phyloP scores from a whole-genome alignment of 2,329 filamentous ascomycete species.

The Fusarium sp. region DNA sequence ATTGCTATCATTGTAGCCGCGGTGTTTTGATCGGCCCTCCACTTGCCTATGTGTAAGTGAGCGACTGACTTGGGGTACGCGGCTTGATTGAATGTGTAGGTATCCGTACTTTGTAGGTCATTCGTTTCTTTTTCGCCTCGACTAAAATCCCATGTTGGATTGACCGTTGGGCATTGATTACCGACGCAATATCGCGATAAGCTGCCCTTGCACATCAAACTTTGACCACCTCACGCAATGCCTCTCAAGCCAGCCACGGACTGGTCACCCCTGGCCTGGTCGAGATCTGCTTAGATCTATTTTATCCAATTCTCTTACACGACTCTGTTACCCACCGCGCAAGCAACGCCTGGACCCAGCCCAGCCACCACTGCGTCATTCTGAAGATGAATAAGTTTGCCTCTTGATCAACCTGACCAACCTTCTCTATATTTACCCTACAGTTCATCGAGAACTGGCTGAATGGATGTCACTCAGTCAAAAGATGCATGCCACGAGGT shows the following conservation, averaged over 20 bases:
- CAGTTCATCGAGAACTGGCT: neutral
- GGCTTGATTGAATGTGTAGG: neutral
- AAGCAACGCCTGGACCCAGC: neutral
- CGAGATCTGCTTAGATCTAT: constrained; percentile 17
- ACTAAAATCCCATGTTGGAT: neutral
- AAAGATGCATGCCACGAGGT: constrained; percentile 41
- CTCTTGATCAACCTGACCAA: constrained; percentile 21
- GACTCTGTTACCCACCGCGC: constrained; percentile 17
- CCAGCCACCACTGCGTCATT: constrained; percentile 26
- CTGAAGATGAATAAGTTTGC: neutral
- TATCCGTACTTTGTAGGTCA: neutral
- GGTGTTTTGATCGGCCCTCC: constrained; percentile 12
- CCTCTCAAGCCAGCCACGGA: neutral
- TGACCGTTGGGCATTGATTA: constrained; percentile 18
- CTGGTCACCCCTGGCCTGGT: constrained; percentile 12
- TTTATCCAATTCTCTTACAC: constrained; percentile 26
- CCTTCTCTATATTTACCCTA: constrained; percentile 34
- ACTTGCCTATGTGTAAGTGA: constrained; percentile 25
- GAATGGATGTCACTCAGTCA: constrained; percentile 8
- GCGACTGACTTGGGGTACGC: neutral
- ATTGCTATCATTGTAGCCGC: neutral
- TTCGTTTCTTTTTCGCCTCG: neutral
- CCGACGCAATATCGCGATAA: constrained; percentile 24
- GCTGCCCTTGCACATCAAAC: constrained; percentile 27
- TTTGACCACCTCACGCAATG: constrained; percentile 21